Conservation (phyloP, 179 eudicot genomes). For the Beta macrorhiza region DNA sequence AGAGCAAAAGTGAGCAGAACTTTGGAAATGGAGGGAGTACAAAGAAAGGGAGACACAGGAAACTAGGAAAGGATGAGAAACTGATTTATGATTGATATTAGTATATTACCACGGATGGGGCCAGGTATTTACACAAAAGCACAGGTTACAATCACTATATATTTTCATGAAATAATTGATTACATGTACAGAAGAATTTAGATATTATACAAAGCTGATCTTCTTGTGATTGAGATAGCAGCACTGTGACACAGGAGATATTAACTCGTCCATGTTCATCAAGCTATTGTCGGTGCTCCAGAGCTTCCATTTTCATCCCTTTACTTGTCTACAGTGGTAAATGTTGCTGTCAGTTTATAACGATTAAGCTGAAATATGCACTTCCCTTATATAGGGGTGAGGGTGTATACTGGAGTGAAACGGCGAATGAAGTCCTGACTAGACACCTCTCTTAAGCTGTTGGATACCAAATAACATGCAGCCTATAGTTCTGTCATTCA, state of each 20-base stretch:
- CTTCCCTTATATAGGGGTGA: slow-evolving; percentile 19
- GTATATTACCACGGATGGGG: slow-evolving; percentile 22
- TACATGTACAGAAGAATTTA: slow-evolving; percentile 32
- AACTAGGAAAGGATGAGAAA: slow-evolving; percentile 18
- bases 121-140: slow-evolving; percentile 29
- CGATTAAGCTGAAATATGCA: slow-evolving; percentile 10
- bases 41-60: background rate
- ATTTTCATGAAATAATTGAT: slow-evolving; percentile 23
- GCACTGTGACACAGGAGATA: background rate
- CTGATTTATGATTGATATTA: slow-evolving; percentile 23
- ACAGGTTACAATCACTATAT: slow-evolving; percentile 24
- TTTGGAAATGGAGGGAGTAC: background rate
- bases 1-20: no score
- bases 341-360: slow-evolving; percentile 6
- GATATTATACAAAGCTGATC: slow-evolving; percentile 27
- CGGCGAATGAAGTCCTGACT: background rate
- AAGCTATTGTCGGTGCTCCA: background rate
- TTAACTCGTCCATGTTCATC: slow-evolving; percentile 4
- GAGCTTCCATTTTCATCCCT: slow-evolving; percentile 12
- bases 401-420: slow-evolving; percentile 10
- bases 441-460: background rate
- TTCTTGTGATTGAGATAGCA: slow-evolving; percentile 11
- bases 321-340: background rate
- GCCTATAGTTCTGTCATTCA: slow-evolving; percentile 22
- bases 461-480: background rate